phyloP scores from a whole-genome alignment of 2,329 filamentous ascomycete species.

The Hypomyces perniciosus region DNA sequence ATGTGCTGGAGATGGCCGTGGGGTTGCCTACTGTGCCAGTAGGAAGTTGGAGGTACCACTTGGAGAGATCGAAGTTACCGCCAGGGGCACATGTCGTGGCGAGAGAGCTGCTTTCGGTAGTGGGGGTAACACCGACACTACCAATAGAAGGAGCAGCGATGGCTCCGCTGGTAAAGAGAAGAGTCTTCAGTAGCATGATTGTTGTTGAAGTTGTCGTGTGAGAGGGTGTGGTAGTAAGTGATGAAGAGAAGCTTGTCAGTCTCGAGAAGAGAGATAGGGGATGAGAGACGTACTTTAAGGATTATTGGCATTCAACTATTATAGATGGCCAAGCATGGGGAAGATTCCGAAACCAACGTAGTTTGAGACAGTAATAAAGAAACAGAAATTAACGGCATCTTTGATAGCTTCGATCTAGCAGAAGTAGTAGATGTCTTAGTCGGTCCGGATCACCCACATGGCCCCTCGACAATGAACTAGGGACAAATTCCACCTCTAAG shows the following conservation, averaged over 20 bases:
- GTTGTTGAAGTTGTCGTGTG: not conserved
- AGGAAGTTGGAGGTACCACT: conserved; percentile 34
- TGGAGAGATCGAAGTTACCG: conserved; percentile 28
- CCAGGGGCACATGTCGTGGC: conserved; percentile 7
- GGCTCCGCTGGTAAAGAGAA: not conserved
- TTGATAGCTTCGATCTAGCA: no score
- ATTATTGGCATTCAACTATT: not conserved
- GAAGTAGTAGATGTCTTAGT: no score
- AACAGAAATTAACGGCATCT: no score
- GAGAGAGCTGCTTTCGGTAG: not conserved
- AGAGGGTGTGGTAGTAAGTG: not conserved
- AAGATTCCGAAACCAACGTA: no score
- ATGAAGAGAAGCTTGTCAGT: not conserved
- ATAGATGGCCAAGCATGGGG: not conserved
- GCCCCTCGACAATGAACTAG: no score
- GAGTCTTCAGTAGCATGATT: not conserved
- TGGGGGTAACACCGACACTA: no score
- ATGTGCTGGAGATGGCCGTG: conserved; percentile 20
- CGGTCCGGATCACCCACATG: not conserved
- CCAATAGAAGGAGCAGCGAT: not conserved
- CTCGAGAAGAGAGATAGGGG: not conserved
- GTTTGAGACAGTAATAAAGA: not conserved
- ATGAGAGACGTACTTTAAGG: not conserved
- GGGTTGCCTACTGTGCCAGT: conserved; percentile 21
- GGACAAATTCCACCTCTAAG: no score